Evolutionary conservation across 2,329 filamentous ascomycete species (phyloP).

Genomic region (Cryphonectria japonica): DNA sequence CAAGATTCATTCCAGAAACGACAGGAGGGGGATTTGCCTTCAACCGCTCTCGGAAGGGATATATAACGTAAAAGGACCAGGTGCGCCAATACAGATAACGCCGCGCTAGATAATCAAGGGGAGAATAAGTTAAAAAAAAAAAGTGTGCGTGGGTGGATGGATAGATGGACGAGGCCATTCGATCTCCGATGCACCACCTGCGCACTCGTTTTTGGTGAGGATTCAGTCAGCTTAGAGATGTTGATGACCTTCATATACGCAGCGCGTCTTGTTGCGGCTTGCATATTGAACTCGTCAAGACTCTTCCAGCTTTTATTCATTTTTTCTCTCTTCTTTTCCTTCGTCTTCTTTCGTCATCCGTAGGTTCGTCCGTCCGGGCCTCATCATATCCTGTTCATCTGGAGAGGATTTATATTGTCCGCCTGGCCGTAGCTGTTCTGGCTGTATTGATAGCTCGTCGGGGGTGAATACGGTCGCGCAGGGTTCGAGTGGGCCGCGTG

Average conservation of each 20-base stretch:
- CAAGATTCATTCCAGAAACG: not conserved
- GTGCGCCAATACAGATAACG: constrained; percentile 6
- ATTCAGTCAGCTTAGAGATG: not conserved
- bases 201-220: not conserved
- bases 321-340: not conserved
- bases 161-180: not conserved
- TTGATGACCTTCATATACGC: not conserved
- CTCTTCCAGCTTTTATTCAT: not conserved
- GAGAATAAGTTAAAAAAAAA: not conserved
- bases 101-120: not conserved
- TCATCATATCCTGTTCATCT: constrained; percentile 55
- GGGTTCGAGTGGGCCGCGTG: constrained; percentile 44
- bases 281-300: not conserved
- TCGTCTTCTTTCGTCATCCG: not conserved
- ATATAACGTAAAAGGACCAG: not conserved
- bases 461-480: constrained; percentile 33
- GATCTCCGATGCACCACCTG: not conserved
- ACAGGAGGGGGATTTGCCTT: not conserved
- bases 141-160: not conserved
- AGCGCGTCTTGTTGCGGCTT: not conserved
- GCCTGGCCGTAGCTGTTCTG: constrained; percentile 32
- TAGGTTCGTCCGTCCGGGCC: not conserved
- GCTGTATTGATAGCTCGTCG: constrained; percentile 33
- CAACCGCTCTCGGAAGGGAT: not conserved
- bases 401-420: constrained; percentile 56